Evolutionary conservation across 164 flowering plant species (phyloP).

Genomic region (Chimonanthus salicifolius): DNA sequence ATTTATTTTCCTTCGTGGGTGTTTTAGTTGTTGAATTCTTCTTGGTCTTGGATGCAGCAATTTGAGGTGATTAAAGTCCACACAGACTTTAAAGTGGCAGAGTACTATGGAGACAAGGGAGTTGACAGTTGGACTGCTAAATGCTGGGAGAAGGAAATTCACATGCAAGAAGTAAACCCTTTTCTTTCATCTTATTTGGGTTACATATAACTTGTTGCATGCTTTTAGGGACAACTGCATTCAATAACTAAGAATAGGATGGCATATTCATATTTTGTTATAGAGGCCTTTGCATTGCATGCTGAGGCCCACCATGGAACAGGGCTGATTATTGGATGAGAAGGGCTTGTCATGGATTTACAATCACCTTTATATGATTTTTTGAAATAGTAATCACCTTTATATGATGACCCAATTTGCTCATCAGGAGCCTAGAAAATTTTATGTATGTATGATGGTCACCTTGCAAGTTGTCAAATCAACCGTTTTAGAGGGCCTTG

Average conservation of each 20-base stretch:
- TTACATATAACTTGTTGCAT: too few relatives aligned
- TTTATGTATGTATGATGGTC: background rate
- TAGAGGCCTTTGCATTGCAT: background rate
- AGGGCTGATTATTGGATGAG: background rate
- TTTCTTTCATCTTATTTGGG: background rate
- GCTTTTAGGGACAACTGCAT: background rate
- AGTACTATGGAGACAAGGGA: slow-evolving; percentile 66
- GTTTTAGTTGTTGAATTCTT: background rate
- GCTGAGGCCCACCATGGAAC: background rate
- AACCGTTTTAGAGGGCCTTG: background rate
- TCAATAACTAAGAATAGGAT: background rate
- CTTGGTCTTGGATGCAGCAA: slow-evolving; percentile 47
- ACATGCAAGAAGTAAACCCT: slow-evolving; percentile 48
- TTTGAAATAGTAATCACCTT: background rate
- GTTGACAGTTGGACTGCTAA: slow-evolving; percentile 55
- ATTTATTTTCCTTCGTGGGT: background rate
- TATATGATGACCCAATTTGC: background rate
- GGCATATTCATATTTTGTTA: background rate
- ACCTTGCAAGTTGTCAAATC: background rate
- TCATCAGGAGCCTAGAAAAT: background rate
- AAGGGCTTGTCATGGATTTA: background rate
- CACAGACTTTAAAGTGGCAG: slow-evolving; percentile 48
- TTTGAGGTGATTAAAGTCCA: slow-evolving; percentile 39
- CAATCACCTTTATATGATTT: background rate
- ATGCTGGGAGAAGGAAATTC: slow-evolving; percentile 59